Percentiles rank a stretch among this genome's conserved stretches.
These are phyloP conservation scores for Geosmithia flava DNA, from an alignment of 2,329 filamentous ascomycete genomes.

Conservation along the genomic window DNA sequence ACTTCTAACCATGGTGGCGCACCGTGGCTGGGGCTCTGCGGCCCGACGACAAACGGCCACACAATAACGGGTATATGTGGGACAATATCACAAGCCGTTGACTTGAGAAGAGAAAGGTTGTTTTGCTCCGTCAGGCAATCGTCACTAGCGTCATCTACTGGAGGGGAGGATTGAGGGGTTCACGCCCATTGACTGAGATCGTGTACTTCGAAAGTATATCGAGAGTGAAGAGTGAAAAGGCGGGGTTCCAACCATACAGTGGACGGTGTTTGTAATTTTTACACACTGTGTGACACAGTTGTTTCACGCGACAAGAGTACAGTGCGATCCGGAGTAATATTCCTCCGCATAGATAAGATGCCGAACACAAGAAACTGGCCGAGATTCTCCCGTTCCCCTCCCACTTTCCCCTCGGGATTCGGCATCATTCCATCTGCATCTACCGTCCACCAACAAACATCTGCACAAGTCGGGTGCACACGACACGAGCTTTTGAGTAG, in stretches of 20 bases:
- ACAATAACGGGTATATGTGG: neutral
- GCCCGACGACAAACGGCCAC: too few relatives aligned
- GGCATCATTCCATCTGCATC: neutral
- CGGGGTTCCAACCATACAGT: neutral
- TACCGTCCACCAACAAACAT: neutral
- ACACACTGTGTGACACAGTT: too few relatives aligned
- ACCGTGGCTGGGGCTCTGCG: too few relatives aligned
- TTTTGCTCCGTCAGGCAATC: neutral
- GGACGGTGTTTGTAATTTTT: too few relatives aligned
- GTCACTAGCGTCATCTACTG: neutral
- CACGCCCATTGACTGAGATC: neutral
- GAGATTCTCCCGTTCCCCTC: neutral
- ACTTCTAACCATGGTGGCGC: neutral
- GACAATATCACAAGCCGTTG: neutral
- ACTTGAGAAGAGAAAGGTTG: neutral
- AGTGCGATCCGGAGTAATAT: neutral
- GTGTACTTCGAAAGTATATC: neutral
- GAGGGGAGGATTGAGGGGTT: neutral
- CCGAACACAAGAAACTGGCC: neutral
- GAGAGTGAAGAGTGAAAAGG: neutral
- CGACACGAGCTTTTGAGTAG: neutral
- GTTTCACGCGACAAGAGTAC: too few relatives aligned
- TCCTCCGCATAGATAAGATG: neutral
- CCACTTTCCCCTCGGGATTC: slow-evolving; percentile 2
- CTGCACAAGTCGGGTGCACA: neutral